These are phyloP conservation scores for Globisporangium ultimum DNA, from an alignment of 352 stramenopile species.

Conservation along the genomic window DNA sequence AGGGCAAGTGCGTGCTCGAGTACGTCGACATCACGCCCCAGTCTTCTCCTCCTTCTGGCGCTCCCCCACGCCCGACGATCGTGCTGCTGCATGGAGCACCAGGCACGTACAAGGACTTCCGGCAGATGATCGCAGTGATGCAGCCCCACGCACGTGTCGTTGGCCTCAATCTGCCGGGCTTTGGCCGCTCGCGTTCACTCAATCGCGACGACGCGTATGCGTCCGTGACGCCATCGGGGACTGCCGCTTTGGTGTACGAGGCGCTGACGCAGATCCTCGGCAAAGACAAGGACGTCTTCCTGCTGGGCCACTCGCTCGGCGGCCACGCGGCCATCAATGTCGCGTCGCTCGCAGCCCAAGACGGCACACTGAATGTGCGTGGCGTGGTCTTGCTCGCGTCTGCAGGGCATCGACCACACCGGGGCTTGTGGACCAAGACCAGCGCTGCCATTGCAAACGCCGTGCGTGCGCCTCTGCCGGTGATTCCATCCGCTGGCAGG, in stretches of 20 bases:
- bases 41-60: too few species aligned
- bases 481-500: too few species aligned
- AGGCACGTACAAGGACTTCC: constrained; percentile 62
- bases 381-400: constrained; percentile 49
- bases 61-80: constrained; percentile 22
- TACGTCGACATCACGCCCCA: constrained; percentile 27
- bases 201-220: too few species aligned
- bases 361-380: constrained; percentile 30
- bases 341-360: constrained; percentile 31
- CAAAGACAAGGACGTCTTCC: constrained; percentile 10
- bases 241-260: constrained; percentile 23
- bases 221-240: too few species aligned
- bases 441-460: constrained; percentile 15
- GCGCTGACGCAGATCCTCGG: constrained; percentile 33
- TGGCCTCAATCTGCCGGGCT: constrained; percentile 59
- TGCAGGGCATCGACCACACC: constrained; percentile 46
- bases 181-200: constrained; percentile 11
- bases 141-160: constrained; percentile 39
- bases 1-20: constrained; percentile 38
- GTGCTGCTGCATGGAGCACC: constrained; percentile 62
- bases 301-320: constrained; percentile 11
- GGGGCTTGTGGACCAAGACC: constrained; percentile 17
- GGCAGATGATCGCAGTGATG: constrained; percentile 55
- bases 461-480: constrained; percentile 18
- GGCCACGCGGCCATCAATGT: constrained; percentile 38